Conservation (phyloP, 2,329 filamentous ascomycete species). For the Endocalyx cinctus region DNA sequence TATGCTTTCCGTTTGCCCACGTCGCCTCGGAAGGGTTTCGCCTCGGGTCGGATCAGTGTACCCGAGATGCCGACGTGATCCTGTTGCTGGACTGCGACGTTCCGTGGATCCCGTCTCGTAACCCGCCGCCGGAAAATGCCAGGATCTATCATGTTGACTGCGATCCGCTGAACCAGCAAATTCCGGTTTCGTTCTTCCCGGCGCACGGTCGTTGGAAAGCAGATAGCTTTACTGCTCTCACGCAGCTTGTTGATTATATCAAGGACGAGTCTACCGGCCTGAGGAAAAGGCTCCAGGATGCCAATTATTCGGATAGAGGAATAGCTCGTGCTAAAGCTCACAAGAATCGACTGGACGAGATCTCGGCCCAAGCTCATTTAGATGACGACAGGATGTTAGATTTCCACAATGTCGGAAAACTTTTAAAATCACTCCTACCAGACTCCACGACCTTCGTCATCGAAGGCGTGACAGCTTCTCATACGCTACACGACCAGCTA, state of each 20-base stretch:
- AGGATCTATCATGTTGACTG: slow-evolving; percentile 62
- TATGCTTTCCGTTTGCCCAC: slow-evolving; percentile 34
- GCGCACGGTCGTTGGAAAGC: slow-evolving; percentile 47
- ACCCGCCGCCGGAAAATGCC: slow-evolving; percentile 50
- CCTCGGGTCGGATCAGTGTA: slow-evolving; percentile 54
- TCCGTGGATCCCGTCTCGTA: slow-evolving; percentile 63
- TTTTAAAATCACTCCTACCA: slow-evolving; percentile 16
- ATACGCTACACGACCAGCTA: slow-evolving; percentile 65
- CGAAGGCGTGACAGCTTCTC: slow-evolving; percentile 71
- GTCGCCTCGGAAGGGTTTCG: slow-evolving; percentile 44
- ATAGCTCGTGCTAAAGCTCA: slow-evolving; percentile 11
- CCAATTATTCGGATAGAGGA: slow-evolving; percentile 26
- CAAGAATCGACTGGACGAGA: slow-evolving; percentile 15
- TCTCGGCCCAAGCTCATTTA: slow-evolving; percentile 15
- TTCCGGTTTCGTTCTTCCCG: slow-evolving; percentile 54
- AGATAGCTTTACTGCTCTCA: slow-evolving; percentile 40
- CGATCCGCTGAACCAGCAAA: slow-evolving; percentile 61
- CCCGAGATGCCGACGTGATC: slow-evolving; percentile 60
- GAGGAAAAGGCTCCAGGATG: slow-evolving; percentile 7
- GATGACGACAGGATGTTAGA: slow-evolving; percentile 16
- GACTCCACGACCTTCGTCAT: slow-evolving; percentile 64
- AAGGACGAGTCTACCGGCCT: slow-evolving; percentile 9
- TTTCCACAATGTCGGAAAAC: slow-evolving; percentile 17
- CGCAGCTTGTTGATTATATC: slow-evolving; percentile 24
- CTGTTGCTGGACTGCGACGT: slow-evolving; percentile 65